Conservation (phyloP, 1,284 basidiomycete species). For the Pseudozyma pruni region DNA sequence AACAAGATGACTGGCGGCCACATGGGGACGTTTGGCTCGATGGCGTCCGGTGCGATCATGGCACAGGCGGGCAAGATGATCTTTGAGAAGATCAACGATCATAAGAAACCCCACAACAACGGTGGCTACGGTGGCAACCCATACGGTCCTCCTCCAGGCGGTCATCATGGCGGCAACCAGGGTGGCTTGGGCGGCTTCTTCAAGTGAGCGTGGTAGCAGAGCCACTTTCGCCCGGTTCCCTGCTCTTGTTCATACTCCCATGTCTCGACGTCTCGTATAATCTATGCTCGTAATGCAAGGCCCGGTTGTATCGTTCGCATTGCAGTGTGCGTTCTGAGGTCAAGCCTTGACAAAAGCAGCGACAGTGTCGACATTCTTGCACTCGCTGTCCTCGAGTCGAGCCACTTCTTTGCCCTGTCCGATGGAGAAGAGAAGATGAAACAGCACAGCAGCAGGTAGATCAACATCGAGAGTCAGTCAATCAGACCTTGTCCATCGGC, state of each 20-base stretch:
- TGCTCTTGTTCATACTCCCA: no score
- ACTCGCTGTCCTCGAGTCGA: constrained; percentile 45
- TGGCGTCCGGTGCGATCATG: constrained; percentile 50
- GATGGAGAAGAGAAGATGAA: not conserved
- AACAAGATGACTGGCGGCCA: constrained; percentile 57
- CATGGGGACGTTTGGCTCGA: constrained; percentile 41
- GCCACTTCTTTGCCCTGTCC: constrained; percentile 45
- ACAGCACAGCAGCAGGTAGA: no score
- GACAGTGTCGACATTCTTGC: constrained; percentile 34
- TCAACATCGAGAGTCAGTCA: no score
- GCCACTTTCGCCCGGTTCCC: no score
- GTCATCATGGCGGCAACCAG: constrained; percentile 11
- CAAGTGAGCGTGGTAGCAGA: constrained; percentile 14
- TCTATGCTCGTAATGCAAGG: no score
- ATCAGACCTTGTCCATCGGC: no score
- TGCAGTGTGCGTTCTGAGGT: not conserved
- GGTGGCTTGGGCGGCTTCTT: constrained; percentile 41
- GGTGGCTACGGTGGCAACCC: constrained; percentile 21
- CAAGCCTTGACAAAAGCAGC: constrained; percentile 26
- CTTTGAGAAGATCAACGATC: constrained; percentile 43
- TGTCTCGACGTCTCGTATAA: not conserved
- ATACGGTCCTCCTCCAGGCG: constrained; percentile 22
- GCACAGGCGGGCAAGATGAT: constrained; percentile 58
- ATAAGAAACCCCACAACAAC: constrained; percentile 30
- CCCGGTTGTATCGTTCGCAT: not conserved